phyloP scores from a whole-genome alignment of 768 basidiomycete genomes.

The Leccinum barrowsii region DNA sequence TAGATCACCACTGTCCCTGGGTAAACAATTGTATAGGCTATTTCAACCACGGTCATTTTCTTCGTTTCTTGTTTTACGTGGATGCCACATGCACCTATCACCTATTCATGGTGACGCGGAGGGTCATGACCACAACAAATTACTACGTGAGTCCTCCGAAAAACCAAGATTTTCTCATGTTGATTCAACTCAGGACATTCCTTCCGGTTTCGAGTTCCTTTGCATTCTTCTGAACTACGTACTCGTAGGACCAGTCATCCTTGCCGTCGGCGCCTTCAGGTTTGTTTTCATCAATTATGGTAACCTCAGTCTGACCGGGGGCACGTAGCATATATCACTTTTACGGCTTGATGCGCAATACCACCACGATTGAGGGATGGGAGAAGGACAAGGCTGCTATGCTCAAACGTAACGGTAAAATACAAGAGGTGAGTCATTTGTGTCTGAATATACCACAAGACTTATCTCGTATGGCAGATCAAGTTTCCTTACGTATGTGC shows the following conservation, averaged over 20 bases:
- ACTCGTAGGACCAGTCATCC: conserved; percentile 77
- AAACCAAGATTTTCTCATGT: neutral
- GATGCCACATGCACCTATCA: conserved; percentile 90
- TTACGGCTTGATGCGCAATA: conserved; percentile 69
- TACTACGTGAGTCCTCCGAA: conserved; percentile 49
- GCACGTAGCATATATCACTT: conserved; percentile 77
- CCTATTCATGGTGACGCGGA: conserved; percentile 70
- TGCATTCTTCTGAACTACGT: conserved; percentile 88
- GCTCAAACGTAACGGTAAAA: conserved; percentile 79
- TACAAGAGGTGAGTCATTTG: conserved; percentile 56
- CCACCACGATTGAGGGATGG: conserved; percentile 96
- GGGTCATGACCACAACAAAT: conserved; percentile 49
- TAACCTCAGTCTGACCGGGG: conserved; percentile 12
- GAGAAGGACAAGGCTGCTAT: conserved; percentile 95
- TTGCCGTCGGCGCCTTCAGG: conserved; percentile 92
- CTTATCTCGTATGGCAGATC: conserved; percentile 42
- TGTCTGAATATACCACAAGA: neutral
- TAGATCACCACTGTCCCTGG: conserved; percentile 93
- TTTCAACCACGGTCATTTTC: conserved; percentile 83
- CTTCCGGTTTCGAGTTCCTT: conserved; percentile 64
- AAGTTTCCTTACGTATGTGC: conserved; percentile 87
- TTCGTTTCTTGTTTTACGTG: conserved; percentile 91
- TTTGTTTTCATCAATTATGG: conserved; percentile 22
- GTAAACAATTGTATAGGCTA: conserved; percentile 94
- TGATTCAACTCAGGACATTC: conserved; percentile 54